A percentile compares a stretch with the other conserved stretches of the same genome.
Evolutionary conservation across 371 early-diverging fungal genomes (phyloP).

Genomic region (Umbelopsis sp.): DNA sequence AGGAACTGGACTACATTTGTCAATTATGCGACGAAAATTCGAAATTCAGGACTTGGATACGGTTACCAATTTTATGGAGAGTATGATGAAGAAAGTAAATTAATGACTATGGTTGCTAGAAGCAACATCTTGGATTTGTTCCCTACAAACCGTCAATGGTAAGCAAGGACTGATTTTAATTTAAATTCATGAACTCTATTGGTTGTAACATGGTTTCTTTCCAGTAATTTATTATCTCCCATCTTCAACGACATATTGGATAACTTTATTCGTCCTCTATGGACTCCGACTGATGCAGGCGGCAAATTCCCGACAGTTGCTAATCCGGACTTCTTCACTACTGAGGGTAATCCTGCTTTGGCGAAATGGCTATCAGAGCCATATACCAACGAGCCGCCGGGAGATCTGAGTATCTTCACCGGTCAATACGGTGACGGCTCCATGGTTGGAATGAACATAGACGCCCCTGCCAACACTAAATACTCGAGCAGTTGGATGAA

Average conservation of each 20-base stretch:
- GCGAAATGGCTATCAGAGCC: neutral
- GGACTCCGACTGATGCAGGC: neutral
- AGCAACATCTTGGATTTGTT: conserved; percentile 9
- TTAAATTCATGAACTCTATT: neutral
- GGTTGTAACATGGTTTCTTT: too few relatives aligned
- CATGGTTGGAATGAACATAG: conserved; percentile 4
- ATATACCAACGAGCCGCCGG: neutral
- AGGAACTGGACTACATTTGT: conserved; percentile 16
- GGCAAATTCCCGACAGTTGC: conserved; percentile 6
- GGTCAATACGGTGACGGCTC: conserved; percentile 2
- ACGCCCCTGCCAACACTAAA: conserved; percentile 4
- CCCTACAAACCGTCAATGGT: conserved; percentile 18
- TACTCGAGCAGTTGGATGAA: conserved; percentile 12
- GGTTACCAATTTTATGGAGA: conserved; percentile 20
- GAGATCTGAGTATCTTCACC: conserved; percentile 6
- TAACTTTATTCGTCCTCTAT: conserved; percentile 18
- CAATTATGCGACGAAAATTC: conserved; percentile 1
- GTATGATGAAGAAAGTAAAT: conserved; percentile 20
- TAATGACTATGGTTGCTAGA: conserved; percentile 16
- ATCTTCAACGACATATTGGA: conserved; percentile 16
- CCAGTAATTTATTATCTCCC: neutral
- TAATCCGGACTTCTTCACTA: conserved; percentile 3
- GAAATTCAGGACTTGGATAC: conserved; percentile 11
- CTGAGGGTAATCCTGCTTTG: neutral
- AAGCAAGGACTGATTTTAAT: neutral